A percentile compares a stretch with the other conserved stretches of the same genome.
phyloP scores from a whole-genome alignment of 2,329 filamentous ascomycete species.

The Colletotrichum phormii region DNA sequence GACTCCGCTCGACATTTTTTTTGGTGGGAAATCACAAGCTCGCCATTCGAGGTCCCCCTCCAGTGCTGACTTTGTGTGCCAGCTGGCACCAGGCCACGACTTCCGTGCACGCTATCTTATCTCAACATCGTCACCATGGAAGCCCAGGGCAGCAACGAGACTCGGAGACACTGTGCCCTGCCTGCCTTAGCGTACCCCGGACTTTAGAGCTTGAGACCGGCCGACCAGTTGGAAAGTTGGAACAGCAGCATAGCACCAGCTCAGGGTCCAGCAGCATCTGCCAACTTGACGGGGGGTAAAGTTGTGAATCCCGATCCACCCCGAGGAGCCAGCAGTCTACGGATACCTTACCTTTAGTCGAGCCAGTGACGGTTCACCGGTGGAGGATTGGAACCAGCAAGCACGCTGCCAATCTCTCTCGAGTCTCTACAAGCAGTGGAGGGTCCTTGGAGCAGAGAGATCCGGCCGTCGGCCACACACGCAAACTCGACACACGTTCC shows the following conservation, averaged over 20 bases:
- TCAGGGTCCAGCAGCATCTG: conserved; percentile 1
- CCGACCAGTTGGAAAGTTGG: background rate
- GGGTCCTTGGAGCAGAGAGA: background rate
- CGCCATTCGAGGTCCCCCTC: background rate
- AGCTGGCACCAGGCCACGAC: background rate
- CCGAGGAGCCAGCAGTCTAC: background rate
- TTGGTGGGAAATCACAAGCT: conserved; percentile 24
- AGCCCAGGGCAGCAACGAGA: too few species aligned
- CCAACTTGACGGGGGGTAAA: background rate
- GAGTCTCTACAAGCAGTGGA: background rate
- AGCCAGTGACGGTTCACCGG: background rate
- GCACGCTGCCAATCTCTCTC: too few species aligned
- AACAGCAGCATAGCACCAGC: background rate
- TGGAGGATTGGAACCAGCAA: background rate
- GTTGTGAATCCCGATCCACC: background rate
- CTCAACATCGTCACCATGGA: background rate
- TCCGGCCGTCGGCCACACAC: conserved; percentile 6
- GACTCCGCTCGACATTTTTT: conserved; percentile 29
- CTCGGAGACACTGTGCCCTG: background rate
- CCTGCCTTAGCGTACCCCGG: conserved; percentile 24
- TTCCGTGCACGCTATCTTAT: conserved; percentile 15
- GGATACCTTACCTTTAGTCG: background rate
- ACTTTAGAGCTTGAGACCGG: conserved; percentile 30
- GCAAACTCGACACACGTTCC: background rate
- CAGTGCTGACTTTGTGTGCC: background rate